Percentiles rank a stretch among this genome's conserved stretches.
Evolutionary conservation across 2,329 filamentous ascomycete genomes (phyloP).

Genomic region (Cryphonectria nitschkei): DNA sequence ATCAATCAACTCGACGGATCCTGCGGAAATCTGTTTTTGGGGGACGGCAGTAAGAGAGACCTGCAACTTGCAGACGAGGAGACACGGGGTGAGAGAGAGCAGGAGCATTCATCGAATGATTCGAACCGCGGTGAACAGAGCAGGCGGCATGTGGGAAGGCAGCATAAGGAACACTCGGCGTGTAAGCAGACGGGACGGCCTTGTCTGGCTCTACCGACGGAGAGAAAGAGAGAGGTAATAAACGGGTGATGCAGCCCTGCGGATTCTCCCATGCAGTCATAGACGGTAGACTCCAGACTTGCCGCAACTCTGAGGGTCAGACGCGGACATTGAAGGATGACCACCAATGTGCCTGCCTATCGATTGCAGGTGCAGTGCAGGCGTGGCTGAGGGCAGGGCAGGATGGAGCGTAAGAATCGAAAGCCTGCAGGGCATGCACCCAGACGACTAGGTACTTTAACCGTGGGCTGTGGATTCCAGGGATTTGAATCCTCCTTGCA

Average conservation of each 20-base stretch:
- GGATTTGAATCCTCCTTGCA: constrained; percentile 20
- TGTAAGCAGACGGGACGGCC: not conserved
- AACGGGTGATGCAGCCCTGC: constrained; percentile 13
- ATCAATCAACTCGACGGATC: constrained; percentile 19
- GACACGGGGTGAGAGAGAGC: not conserved
- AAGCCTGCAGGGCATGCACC: not conserved
- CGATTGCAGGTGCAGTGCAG: not conserved
- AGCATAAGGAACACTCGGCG: constrained; percentile 11
- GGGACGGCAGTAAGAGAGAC: constrained; percentile 2
- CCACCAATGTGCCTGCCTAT: not conserved
- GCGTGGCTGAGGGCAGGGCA: not conserved
- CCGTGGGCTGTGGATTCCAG: constrained; percentile 13
- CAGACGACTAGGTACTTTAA: not conserved
- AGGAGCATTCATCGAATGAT: not conserved
- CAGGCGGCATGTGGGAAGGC: not conserved
- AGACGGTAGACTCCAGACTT: not conserved
- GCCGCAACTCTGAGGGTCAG: constrained; percentile 1
- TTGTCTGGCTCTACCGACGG: not conserved
- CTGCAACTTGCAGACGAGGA: not conserved
- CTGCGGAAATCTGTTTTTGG: not conserved
- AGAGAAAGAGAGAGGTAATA: not conserved
- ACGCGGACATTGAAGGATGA: not conserved
- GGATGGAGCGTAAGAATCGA: not conserved
- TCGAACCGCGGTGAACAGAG: not conserved
- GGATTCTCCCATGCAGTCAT: constrained; percentile 4